Base-by-base conservation (phyloP, 1,284 basidiomycete species). In the Irpex lacteus region DNA sequence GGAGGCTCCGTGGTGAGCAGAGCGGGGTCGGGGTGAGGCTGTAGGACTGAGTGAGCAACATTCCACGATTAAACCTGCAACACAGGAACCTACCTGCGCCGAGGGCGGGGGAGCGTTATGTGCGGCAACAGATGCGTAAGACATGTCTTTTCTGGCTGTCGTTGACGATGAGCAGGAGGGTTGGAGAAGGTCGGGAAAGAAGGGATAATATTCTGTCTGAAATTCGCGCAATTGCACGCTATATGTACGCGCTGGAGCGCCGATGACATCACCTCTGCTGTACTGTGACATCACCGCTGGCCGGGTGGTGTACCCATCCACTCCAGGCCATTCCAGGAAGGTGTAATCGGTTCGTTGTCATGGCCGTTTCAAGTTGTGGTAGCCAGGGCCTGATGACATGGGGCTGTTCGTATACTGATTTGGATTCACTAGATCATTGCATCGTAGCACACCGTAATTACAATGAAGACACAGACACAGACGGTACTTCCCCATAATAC, bases 51-150 rank as follows among this genome's bases (percentile, higher is more conserved):
- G 63, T 62, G 55, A 68, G 62, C 55, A 19, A 44, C 34, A 32
- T 40, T 6, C 50, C 38, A 60, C 49, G 37, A 36, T 52, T 15
- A 49, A 19, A 59, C 32, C 18, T 13, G 26, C 7, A 11, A 47
- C 34, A 36, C 19, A 26, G 11, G 60, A 60, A 70, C 70, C 47
- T 64, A 77, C 81, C 78, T 84, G 85, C 62, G 79, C 67, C 21
- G 79, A 79, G 8, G 70, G 69, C 2, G 85, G 81, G 9, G 81
- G 81, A 4, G 82, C 80, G 70, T 91, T 85, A 60, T 82, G 77
- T 19, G 85, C 82, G 61, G 87, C 81, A 69, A 87, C 83, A 21
- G 81, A 77, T 15, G 89, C 89, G 82, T 91, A 91, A 65, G 87
- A 87, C 85, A 88, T 89, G 73, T 68, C 70, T 56, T 36, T 56